Evolutionary conservation across 2,329 filamentous ascomycete species (phyloP), one percentile per base, ranked within the genome.

Genomic region (Pseudovirgaria hyperparasitica): DNA sequence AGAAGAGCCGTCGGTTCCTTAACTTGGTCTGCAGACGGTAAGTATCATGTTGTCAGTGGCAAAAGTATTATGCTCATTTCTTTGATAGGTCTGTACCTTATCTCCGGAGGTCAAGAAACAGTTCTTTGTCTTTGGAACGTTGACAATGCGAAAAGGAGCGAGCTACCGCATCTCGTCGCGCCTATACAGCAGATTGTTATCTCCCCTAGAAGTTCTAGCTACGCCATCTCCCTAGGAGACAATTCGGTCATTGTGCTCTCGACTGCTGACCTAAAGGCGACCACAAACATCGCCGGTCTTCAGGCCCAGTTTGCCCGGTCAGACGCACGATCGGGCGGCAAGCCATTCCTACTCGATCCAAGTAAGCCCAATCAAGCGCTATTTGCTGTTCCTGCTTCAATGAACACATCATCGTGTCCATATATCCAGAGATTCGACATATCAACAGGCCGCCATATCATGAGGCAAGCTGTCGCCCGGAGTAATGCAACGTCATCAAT

Each of bases 11-110:
- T 94, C 6, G 76, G 80, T 41, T 70, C 82, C 7, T 65, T 93
- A 31, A 92, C 90, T 53, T 96, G 86, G 81, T 94, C 90, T 9
- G 65, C 66, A 39, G 90, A 98, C 64, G 86, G 87, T 82, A 67
- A 47, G 64, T 39, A 34, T 35, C 19, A 8, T 16, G 13, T 9
- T n/a, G 10, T 9, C 16, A 25, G n/a, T 16, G 14, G 12, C 6
- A 10, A 29, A 36, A 27, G 38, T 15, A n/a, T n/a, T n/a, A n/a
- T n/a, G n/a, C n/a, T n/a, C n/a, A n/a, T n/a, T n/a, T n/a, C 24
- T 12, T 8, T 3, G 9, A 14, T 22, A 90, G 82, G 82, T 26
- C 85, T 93, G 48, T 98, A 98, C 52, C 58, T 98, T 32, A 76
- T 98, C 27, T 96, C 90, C 30, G 90, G 90, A 46, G 90, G 90